These are phyloP conservation scores for Nyctanthes arbortristis DNA, from an alignment of 257 asterid genomes.

Conservation along the genomic window DNA sequence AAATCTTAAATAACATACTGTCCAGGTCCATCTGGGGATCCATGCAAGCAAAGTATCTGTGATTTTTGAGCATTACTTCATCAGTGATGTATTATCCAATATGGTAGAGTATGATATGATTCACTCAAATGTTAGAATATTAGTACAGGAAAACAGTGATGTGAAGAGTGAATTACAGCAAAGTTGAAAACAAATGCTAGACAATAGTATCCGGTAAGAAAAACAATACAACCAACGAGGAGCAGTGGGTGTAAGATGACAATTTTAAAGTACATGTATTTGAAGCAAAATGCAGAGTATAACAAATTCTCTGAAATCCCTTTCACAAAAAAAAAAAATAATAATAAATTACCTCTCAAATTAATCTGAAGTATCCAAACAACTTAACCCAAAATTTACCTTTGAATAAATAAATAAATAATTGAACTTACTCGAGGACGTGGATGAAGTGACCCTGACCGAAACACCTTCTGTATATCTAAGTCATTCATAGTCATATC, in stretches of 20 bases:
- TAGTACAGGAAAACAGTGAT: background rate
- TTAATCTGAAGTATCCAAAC: background rate
- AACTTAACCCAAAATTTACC: background rate
- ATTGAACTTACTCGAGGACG: constrained; percentile 78
- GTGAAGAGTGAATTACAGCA: background rate
- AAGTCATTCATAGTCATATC: constrained; percentile 37
- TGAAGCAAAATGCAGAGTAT: background rate
- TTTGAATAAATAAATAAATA: background rate
- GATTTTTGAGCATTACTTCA: constrained; percentile 30
- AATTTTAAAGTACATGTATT: background rate
- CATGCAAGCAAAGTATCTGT: constrained; percentile 94
- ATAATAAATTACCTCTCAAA: background rate
- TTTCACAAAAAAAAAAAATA: no score
- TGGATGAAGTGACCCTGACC: constrained; percentile 86
- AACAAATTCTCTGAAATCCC: background rate
- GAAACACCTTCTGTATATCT: constrained; percentile 88
- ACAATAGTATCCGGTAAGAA: background rate
- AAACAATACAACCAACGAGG: background rate
- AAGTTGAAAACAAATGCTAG: background rate
- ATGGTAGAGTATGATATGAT: constrained; percentile 6
- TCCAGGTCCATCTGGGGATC: constrained; percentile 96
- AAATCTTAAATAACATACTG: constrained; percentile 58
- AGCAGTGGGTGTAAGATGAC: background rate
- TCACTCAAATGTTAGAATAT: constrained; percentile 13
- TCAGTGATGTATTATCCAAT: constrained; percentile 29